Percentiles rank a stretch among this genome's conserved stretches.
phyloP scores from a whole-genome alignment of 192 early-diverging fungal species.

The Entophlyctis luteolus region DNA sequence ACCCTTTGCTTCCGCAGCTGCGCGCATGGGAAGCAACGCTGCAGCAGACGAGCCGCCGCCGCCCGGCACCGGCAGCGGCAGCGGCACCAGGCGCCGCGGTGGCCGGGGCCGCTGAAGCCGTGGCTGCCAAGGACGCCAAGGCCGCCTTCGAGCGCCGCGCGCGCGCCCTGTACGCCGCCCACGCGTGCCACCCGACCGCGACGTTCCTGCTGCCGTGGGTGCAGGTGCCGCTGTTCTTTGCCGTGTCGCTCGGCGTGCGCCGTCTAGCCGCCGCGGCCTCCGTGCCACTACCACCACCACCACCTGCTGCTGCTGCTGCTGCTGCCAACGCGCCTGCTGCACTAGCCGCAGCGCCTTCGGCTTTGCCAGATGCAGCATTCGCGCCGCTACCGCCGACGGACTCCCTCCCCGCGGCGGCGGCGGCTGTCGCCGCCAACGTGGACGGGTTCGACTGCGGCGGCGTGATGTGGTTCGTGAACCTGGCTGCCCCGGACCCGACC shows the following conservation, averaged over 20 bases:
- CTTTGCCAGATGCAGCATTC: neutral
- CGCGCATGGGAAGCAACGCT: constrained; percentile 31
- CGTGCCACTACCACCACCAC: constrained; percentile 23
- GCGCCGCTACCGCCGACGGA: constrained; percentile 50
- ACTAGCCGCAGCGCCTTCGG: neutral
- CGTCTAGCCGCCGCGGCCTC: constrained; percentile 44
- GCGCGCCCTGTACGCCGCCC: constrained; percentile 50
- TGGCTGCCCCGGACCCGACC: constrained; percentile 61
- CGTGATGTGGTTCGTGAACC: constrained; percentile 59
- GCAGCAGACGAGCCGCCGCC: neutral
- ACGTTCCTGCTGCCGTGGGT: constrained; percentile 64
- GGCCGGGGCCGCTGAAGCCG: neutral
- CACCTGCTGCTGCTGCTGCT: neutral
- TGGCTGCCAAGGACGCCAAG: neutral
- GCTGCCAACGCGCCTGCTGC: neutral
- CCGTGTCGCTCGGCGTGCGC: constrained; percentile 63
- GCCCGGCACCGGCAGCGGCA: neutral
- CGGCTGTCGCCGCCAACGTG: neutral
- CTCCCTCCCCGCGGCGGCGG: constrained; percentile 31
- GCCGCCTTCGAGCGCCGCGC: constrained; percentile 25
- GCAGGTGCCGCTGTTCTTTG: constrained; percentile 74
- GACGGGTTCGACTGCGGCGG: constrained; percentile 60
- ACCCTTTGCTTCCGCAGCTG: too few relatives aligned
- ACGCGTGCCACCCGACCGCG: constrained; percentile 58
- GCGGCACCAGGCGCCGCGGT: too few relatives aligned